Base-by-base conservation (phyloP, 495 filamentous ascomycete species). In the Collariella sp. region DNA sequence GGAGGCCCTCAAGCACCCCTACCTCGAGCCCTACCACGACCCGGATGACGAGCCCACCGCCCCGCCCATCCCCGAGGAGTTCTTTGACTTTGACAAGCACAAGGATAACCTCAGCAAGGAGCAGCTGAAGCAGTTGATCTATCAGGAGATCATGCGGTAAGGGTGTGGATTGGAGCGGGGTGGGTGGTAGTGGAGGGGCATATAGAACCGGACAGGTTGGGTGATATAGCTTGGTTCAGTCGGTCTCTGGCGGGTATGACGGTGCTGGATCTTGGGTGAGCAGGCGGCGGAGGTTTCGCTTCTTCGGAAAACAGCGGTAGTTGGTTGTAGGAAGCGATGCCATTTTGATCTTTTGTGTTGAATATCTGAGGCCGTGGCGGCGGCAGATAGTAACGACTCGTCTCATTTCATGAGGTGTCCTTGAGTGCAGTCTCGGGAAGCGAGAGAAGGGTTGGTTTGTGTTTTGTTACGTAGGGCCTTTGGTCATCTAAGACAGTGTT, bases 61-160 rank as follows among this genome's bases (percentile, higher is more conserved):
- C 11, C 84, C 87, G 12, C 89, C 94, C 15, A 99, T 99, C 61
- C 94, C 94, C 0, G 90, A 96, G 64, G 90, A 94, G 64, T 99
- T 99, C 80, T 99, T 99, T 70, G 93, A 97, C 71, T 99, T 99
- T 67, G 94, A 99, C 75, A 95, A 96, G 79, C 93, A 95, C 76
- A 99, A 99, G 84, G 94, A 99, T 70, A 89, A 85, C 55, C 76
- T 99, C 58, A 95, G 86, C 77, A 99, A 99, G 76, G 94, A 99
- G 71, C 87, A 99, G 73, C 70, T 99, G 71, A 96, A 96, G 78
- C 89, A 84, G 53, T 76, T 98, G 62, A 98, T 98, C 70, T 98
- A 89, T 69, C 82, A 96, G 70, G 93, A 98, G 73, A 97, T 98
- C 60, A 98, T 98, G 93, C 85, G 94, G 74, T 98, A 88, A 65